Evolutionary conservation across 306 rosid species (phyloP).

Genomic region (Heteromeles arbutifolia): DNA sequence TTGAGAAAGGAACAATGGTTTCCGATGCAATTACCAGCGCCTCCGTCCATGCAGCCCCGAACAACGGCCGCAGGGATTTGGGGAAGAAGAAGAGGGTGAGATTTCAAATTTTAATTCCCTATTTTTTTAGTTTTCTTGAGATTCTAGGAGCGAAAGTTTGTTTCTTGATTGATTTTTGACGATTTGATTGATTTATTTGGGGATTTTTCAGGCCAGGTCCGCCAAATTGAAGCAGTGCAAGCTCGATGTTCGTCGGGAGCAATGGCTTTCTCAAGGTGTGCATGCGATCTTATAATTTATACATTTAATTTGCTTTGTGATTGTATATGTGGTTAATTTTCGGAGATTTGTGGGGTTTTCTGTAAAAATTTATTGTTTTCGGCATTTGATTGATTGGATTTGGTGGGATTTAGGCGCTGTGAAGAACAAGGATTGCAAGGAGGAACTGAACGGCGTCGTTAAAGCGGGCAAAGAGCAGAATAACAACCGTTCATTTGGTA

Average conservation of each 20-base stretch:
- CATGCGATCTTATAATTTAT: constrained; percentile 2
- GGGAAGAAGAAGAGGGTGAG: constrained; percentile 92
- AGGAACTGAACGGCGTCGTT: constrained; percentile 29
- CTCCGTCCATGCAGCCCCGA: constrained; percentile 58
- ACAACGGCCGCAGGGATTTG: constrained; percentile 46
- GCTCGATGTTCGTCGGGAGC: constrained; percentile 97
- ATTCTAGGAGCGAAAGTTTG: background rate
- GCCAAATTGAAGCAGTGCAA: constrained; percentile 97
- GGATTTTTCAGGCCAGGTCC: constrained; percentile 62
- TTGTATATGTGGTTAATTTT: background rate
- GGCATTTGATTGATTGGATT: constrained; percentile 19
- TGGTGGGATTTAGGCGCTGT: constrained; percentile 46
- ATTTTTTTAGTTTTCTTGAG: background rate
- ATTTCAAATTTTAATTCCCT: background rate
- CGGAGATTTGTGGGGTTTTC: background rate
- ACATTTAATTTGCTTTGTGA: background rate
- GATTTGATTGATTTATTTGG: background rate
- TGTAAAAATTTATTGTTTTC: background rate
- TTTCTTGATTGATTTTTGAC: background rate
- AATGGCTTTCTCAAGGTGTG: constrained; percentile 90
- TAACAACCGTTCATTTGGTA: constrained; percentile 30
- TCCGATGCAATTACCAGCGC: constrained; percentile 66
- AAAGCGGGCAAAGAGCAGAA: constrained; percentile 30
- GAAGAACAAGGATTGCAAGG: constrained; percentile 58
- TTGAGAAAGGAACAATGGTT: constrained; percentile 51